Conservation (phyloP, 305 asterid species). For the Fraxinus nigra region DNA sequence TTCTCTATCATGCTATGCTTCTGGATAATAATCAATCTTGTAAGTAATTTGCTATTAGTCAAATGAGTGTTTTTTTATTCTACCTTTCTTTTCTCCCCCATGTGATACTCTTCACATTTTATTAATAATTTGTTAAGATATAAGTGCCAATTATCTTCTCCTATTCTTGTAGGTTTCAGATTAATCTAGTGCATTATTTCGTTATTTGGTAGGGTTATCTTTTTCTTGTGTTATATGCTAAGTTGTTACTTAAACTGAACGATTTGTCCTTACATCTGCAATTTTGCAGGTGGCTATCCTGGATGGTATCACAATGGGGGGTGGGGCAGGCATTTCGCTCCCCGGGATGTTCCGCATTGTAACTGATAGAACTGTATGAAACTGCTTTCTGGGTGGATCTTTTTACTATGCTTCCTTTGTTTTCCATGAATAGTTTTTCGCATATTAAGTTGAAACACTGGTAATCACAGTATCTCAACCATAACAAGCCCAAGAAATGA, state of each 20-base stretch:
- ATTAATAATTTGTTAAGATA: background rate
- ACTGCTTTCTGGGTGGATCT: conserved; percentile 31
- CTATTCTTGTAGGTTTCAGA: background rate
- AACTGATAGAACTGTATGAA: conserved; percentile 95
- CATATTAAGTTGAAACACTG: background rate
- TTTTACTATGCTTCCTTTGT: conserved; percentile 20
- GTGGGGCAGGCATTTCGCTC: conserved; percentile 93
- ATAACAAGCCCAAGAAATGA: background rate
- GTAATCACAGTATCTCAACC: background rate
- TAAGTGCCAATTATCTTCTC: background rate
- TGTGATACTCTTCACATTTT: background rate
- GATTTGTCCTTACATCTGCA: background rate
- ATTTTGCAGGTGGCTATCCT: conserved; percentile 85
- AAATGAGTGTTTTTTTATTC: background rate
- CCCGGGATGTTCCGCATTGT: conserved; percentile 97
- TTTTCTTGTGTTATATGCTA: conserved; percentile 13
- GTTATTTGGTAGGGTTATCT: conserved; percentile 1
- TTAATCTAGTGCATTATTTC: background rate
- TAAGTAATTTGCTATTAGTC: background rate
- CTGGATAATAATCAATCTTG: background rate
- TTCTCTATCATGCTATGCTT: background rate
- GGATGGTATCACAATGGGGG: conserved; percentile 93
- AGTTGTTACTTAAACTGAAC: conserved; percentile 18
- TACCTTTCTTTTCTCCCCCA: background rate
- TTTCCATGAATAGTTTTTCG: conserved; percentile 9